These are phyloP conservation scores for Boletus coccyginus DNA, from an alignment of 768 basidiomycete genomes.

Conservation along the genomic window DNA sequence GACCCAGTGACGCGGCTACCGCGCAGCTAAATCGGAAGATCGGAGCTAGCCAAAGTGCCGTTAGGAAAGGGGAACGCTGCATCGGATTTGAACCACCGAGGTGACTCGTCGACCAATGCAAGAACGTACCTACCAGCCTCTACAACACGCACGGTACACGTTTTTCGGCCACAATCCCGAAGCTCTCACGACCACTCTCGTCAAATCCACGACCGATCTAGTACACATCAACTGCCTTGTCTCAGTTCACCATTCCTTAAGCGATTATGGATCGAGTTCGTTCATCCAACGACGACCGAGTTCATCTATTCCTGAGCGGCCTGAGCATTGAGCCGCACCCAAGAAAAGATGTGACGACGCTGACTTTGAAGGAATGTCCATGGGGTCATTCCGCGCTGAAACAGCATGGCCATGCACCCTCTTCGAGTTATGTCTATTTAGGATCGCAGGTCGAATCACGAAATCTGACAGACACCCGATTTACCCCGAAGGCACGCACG, in stretches of 20 bases:
- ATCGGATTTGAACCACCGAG: background rate
- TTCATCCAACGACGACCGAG: too few relatives aligned
- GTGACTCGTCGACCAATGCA: background rate
- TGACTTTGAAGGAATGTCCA: background rate
- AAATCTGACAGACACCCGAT: background rate
- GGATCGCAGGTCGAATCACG: background rate
- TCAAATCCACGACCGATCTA: too few relatives aligned
- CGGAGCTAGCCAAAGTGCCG: background rate
- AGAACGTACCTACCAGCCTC: too few relatives aligned
- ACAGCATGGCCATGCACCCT: background rate
- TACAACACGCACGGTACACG: too few relatives aligned
- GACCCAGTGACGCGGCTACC: background rate
- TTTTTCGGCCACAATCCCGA: too few relatives aligned
- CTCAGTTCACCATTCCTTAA: too few relatives aligned
- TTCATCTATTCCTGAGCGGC: too few relatives aligned
- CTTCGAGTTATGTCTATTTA: background rate
- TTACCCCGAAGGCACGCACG: background rate
- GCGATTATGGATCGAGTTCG: too few relatives aligned
- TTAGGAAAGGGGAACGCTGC: background rate
- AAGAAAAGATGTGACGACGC: background rate
- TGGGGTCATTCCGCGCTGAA: slow-evolving; percentile 2
- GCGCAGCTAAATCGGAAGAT: background rate
- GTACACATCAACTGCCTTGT: too few relatives aligned
- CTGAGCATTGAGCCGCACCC: too few relatives aligned
- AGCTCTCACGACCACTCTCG: too few relatives aligned